Base-by-base conservation (phyloP, 345 rosid genomes). In the Hypericum androsaemum region DNA sequence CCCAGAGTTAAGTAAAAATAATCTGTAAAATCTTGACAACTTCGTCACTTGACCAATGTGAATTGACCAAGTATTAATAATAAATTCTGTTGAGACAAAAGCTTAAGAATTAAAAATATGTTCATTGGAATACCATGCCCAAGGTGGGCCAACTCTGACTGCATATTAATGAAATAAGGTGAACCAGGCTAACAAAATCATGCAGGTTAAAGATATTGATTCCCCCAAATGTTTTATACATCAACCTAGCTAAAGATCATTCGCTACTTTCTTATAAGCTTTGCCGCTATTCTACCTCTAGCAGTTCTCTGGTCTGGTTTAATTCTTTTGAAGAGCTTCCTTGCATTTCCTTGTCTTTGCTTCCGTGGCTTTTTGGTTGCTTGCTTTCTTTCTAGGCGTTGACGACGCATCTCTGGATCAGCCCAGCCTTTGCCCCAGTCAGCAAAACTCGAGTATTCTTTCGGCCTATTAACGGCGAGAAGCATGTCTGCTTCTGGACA, bases 351-450 rank as follows among this genome's bases (percentile, higher is more conserved):
- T 46, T 46, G 64, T 12, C 65, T 41, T 46, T 38, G 16, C 16
- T 50, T 16, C 10, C 54, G 44, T n/a, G 67, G 70, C 47, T 41
- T 65, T 58, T 64, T 63, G 40, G 60, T 64, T 0, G 22, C 42
- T 50, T 39, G 60, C 37, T 39, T 75, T 44, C 62, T 71, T 43
- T 41, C 73, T 49, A 86, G 59, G 37, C 90, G 78, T 39, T 70
- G 77, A 0, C 81, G 80, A 2, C 90, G 80, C 59, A 77, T 86
- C 71, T 80, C 88, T 37, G 95, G 94, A 74, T 83, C 80, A 32
- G 94, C 94, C 97, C 97, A 89, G 46, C 95, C 95, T 58, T 74
- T 83, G 9, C 95, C 88, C 94, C 95, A 83, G 0, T 72, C 78
- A 4, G 88, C 72, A 69, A 83, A 80, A 43, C 71, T 71, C 14